phyloP scores from a whole-genome alignment of 2,329 filamentous ascomycete species.

The Beauveria australis region DNA sequence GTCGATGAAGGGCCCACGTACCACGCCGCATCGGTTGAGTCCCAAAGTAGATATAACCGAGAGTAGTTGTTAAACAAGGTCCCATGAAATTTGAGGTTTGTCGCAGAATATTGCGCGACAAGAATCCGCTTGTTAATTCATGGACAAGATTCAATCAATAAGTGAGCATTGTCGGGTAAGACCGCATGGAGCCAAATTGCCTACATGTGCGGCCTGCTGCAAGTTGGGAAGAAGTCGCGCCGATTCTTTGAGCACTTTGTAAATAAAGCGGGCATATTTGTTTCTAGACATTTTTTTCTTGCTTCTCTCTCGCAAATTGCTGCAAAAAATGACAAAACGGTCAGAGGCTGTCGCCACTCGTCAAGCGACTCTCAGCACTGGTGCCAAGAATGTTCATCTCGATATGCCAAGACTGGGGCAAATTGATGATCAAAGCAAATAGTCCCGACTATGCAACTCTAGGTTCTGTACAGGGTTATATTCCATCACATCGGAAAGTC shows the following conservation, averaged over 20 bases:
- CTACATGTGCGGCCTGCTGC: neutral
- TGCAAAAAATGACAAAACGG: neutral
- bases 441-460: neutral
- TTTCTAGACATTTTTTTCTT: neutral
- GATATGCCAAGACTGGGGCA: neutral
- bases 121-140: neutral
- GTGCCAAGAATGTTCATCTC: neutral
- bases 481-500: neutral
- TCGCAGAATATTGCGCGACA: neutral
- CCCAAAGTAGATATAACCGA: slow-evolving; percentile 3
- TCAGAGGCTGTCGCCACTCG: neutral
- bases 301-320: too few relatives aligned
- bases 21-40: slow-evolving; percentile 1
- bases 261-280: neutral
- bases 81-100: neutral
- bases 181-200: neutral
- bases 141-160: neutral
- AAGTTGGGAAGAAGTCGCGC: too few relatives aligned
- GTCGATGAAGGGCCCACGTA: neutral
- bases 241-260: too few relatives aligned
- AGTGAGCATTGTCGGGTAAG: neutral
- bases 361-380: neutral
- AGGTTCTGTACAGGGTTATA: neutral
- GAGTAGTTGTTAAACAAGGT: neutral
- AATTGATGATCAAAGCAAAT: too few relatives aligned